Conservation (phyloP, 805 yeast genomes). For the Ogataea chonburiensis region DNA sequence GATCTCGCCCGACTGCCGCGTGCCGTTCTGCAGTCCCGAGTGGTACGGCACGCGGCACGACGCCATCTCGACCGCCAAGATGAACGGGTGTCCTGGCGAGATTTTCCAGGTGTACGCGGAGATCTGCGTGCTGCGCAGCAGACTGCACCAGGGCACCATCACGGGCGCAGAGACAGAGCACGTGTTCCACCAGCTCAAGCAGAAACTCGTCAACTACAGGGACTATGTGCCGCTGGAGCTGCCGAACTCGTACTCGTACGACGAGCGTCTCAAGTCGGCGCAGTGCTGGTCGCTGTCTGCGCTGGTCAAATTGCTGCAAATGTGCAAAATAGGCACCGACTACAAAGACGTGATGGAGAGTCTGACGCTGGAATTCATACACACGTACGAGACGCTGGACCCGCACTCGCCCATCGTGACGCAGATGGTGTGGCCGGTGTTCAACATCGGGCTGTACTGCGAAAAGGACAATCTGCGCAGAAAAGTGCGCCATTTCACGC, state of each 20-base stretch:
- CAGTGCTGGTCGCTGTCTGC: conserved; percentile 55
- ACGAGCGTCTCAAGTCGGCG: conserved; percentile 47
- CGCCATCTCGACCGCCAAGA: conserved; percentile 45
- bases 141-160: conserved; percentile 8
- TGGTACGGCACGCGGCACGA: conserved; percentile 51
- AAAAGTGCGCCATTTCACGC: conserved; percentile 36
- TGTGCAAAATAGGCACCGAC: conserved; percentile 16
- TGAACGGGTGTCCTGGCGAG: conserved; percentile 64
- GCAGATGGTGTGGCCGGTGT: conserved; percentile 65
- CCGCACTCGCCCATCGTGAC: conserved; percentile 48
- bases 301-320: conserved; percentile 31
- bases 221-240: conserved; percentile 41
- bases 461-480: conserved; percentile 33
- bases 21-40: conserved; percentile 50
- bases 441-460: conserved; percentile 48
- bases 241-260: conserved; percentile 34
- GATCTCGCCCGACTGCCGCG: conserved; percentile 54
- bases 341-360: conserved; percentile 32
- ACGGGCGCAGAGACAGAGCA: conserved; percentile 2
- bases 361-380: conserved; percentile 45
- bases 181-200: conserved; percentile 33
- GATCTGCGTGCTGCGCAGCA: conserved; percentile 39
- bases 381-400: conserved; percentile 45
- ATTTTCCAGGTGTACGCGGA: conserved; percentile 47
- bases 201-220: conserved; percentile 42